Evolutionary conservation across 208 protist genomes (phyloP).

Genomic region (Leishmania tropica): DNA sequence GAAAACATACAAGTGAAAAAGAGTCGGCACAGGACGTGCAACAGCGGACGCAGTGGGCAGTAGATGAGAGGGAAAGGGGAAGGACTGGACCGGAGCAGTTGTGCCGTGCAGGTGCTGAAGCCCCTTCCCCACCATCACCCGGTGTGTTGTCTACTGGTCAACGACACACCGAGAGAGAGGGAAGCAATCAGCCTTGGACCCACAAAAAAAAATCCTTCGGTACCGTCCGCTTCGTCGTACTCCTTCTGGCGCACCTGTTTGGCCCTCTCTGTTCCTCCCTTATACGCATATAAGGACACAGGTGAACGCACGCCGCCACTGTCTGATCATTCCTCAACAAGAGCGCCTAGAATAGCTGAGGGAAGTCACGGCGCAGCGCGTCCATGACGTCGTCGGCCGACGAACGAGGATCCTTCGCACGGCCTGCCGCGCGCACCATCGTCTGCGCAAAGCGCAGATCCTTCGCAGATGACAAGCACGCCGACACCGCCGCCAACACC

Average conservation of each 20-base stretch:
- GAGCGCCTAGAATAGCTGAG: conserved; percentile 42
- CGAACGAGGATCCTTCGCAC: conserved; percentile 57
- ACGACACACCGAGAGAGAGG: not conserved
- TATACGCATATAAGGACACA: not conserved
- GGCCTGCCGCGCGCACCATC: conserved; percentile 67
- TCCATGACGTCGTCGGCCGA: conserved; percentile 81
- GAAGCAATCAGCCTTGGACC: not conserved
- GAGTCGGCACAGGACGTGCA: not conserved
- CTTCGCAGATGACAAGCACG: conserved; percentile 54
- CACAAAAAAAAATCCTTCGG: not conserved
- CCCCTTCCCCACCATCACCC: not conserved
- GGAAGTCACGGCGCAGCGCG: conserved; percentile 70
- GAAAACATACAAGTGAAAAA: not conserved
- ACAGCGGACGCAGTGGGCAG: not conserved
- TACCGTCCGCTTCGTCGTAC: not conserved
- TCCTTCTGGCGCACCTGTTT: not conserved
- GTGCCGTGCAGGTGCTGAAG: not conserved
- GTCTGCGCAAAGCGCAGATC: conserved; percentile 68
- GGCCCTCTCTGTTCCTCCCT: not conserved
- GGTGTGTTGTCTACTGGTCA: no score
- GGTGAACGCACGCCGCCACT: not conserved
- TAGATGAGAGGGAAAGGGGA: not conserved
- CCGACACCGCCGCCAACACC: conserved; percentile 70
- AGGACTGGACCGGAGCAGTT: not conserved
- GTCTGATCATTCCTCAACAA: not conserved